These are phyloP conservation scores for Lichtheimia hyalospora DNA, from an alignment of 371 early-diverging fungal species.

Conservation along the genomic window DNA sequence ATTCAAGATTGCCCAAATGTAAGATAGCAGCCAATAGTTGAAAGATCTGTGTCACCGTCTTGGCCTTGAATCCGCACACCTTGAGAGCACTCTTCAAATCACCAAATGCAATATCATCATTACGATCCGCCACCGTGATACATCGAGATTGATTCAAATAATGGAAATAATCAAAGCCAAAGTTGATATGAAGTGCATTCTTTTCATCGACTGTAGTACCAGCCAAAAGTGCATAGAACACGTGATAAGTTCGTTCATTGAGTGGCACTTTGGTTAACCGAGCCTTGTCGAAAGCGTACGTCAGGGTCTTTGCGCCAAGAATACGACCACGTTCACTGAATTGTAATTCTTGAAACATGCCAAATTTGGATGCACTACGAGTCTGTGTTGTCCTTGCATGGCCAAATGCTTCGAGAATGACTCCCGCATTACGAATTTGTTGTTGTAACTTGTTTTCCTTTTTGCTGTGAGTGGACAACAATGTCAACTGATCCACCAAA, in stretches of 20 bases:
- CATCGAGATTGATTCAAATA: conserved; percentile 37
- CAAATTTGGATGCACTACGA: conserved; percentile 74
- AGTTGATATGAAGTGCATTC: conserved; percentile 44
- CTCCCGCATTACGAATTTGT: conserved; percentile 69
- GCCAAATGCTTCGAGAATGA: conserved; percentile 77
- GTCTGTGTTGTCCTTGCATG: conserved; percentile 72
- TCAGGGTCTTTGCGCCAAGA: conserved; percentile 80
- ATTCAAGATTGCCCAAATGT: conserved; percentile 80
- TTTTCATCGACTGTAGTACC: conserved; percentile 51
- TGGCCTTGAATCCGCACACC: conserved; percentile 74
- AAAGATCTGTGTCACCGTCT: conserved; percentile 69
- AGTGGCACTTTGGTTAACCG: conserved; percentile 58
- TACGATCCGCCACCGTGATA: conserved; percentile 27
- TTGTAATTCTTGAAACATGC: conserved; percentile 82
- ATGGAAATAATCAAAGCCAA: conserved; percentile 37
- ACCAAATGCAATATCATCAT: conserved; percentile 57
- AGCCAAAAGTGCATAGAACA: conserved; percentile 83
- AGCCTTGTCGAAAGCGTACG: conserved; percentile 85
- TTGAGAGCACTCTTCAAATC: conserved; percentile 75
- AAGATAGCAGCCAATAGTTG: conserved; percentile 76
- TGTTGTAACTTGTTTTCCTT: conserved; percentile 72
- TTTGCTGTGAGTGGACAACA: conserved; percentile 68
- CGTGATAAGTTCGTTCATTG: conserved; percentile 82
- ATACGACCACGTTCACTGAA: conserved; percentile 87
- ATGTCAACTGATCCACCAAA: conserved; percentile 66